Base-by-base conservation (phyloP, 345 rosid genomes). In the Hirschfeldia incana region DNA sequence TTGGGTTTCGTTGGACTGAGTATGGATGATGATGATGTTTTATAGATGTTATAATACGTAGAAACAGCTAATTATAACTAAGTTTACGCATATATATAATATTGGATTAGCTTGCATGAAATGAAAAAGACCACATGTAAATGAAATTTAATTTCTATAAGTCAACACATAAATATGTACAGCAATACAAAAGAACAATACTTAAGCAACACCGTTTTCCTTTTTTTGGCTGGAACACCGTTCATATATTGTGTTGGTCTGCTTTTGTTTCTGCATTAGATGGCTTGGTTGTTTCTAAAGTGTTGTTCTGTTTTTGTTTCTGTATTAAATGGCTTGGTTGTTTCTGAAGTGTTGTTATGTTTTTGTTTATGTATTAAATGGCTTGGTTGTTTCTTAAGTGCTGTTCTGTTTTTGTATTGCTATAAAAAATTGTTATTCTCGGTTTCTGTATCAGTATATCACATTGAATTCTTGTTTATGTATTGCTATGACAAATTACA, bases 61-160 rank as follows among this genome's bases (percentile, higher is more conserved):
- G 2, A 76, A 76, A 36, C 76, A 77, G 70, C 80, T 62, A 76
- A 69, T 61, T 17, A 76, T 61, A 69, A 46, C 75, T 10, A 69
- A 61, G 74, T 6, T 33, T 33, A 77, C 75, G 64, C 21, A 62
- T 60, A 68, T 42, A 34, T 9, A 39, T 10, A 39, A 39, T 28
- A 13, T 65, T 65, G 49, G 49, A 65, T 65, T 16, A 66, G 70
- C 53, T 42, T 63, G 67, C 67, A 30, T 61, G 55, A 46, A 46
- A 4, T 46, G 7, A 46, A 13, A 46, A 46, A 46, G 6, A 46
- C 53, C 53, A 46, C 55, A 46, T 16, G 55, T 46, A 46, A 46
- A 46, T 13, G 55, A 46, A 46, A 46, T 12, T 46, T 46, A 15
- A 46, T 46, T 4, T 46, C 55, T 46, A 10, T 46, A 46, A 46